Base-by-base conservation (phyloP, 1,284 basidiomycete species). In the Papiliotrema laurentii region DNA sequence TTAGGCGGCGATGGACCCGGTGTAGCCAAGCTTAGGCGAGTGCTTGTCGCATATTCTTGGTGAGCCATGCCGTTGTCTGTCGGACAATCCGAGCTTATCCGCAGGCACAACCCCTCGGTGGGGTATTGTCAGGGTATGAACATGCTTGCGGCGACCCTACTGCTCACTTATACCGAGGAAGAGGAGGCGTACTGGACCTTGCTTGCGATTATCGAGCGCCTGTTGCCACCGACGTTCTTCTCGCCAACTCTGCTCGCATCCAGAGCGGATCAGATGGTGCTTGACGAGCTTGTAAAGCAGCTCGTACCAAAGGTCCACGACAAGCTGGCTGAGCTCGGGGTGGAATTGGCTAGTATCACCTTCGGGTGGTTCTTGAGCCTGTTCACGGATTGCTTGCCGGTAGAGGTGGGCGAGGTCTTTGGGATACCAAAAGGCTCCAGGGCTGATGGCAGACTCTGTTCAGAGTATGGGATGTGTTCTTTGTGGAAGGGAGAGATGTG, bases 301-400 rank as follows among this genome's bases (percentile, higher is more conserved):
- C 74, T 81, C 43, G 76, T 86, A 19, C 94, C 94, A 0, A 84
- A 82, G 65, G 73, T 97, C 1, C 80, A 85, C 45, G 66, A 75
- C 0, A 92, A 97, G 64, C 78, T 98, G 21, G 79, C 77, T 3
- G 80, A 83, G 16, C 80, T 97, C 0, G 87, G 85, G 2, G 85
- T 97, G 2, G 93, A 98, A 66, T 79, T 98, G 4, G 85, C 87
- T 1, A 92, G 92, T 0, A 89, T 97, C 50, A 97, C 90, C 51
- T 97, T 97, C 75, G 93, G 92, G 2, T 98, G 94, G 94, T 97
- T 97, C 76, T 77, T 98, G 33, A 93, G 89, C 5, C 77, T 98
- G 18, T 98, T 97, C 66, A 97, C 94, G 0, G 92, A 97, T 64
- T 96, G 92, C 71, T 76, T 97, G 3, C 94, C 94, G 3, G 89